Base-by-base conservation (phyloP, 495 filamentous ascomycete species). In the Aspergillus biplanus region DNA sequence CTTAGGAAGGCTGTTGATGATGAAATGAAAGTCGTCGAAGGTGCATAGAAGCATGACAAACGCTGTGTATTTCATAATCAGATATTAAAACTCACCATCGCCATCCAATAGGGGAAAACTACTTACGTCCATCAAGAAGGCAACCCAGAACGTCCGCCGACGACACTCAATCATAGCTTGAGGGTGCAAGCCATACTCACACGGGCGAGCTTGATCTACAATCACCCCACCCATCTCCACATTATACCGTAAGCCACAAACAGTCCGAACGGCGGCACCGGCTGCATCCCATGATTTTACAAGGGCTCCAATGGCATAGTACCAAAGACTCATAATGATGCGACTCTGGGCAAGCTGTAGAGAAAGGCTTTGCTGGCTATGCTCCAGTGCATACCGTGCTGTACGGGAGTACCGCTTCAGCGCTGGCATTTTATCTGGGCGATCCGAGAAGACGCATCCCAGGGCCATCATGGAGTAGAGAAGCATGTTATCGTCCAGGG, bases 111-210 rank as follows among this genome's bases (percentile, higher is more conserved):
- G 44, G 15, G 33, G 33, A 39, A 33, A 27, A 11, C 33, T 67
- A 74, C 82, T 79, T 68, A 85, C 83, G 66, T 90, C 87, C 66
- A 87, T 75, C 56, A 89, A 59, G 63, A 85, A 90, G 34, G 82
- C 79, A 13, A 84, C 82, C 89, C 88, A 91, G 68, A 90, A 90
- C 0, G 86, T 89, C 53, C 88, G 76, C 37, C 87, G 80, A 47
- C 86, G 81, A 68, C 87, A 88, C 71, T 92, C 89, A 7, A 83
- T 81, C 69, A 87, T 78, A 13, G 82, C 85, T 57, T 78, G 70
- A 52, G 81, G 81, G 59, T 83, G 82, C 35, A 89, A 70, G 7
- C 83, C 86, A 70, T 84, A 90, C 33, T 85, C 83, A 53, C 79
- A 83, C 0, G 66, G 54, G n/a, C 73, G 66, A 33, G 68, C 75